A percentile compares a stretch with the other conserved stretches of the same genome.
phyloP scores from a whole-genome alignment of 2,329 filamentous ascomycete genomes.

The Nothopassalora personata region DNA sequence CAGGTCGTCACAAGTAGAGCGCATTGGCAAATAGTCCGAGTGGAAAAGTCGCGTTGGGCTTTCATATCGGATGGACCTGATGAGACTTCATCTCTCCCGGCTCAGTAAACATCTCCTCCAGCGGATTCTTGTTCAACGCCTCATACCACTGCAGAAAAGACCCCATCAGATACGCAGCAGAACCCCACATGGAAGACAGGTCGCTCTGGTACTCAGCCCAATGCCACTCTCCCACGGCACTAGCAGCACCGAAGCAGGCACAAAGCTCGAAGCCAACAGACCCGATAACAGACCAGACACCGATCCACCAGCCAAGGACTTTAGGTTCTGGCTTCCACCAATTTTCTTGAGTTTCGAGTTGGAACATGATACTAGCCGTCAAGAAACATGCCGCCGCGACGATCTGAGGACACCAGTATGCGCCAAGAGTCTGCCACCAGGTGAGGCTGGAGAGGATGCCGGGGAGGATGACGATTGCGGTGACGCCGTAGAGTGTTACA shows the following conservation, averaged over 20 bases:
- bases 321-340: slow-evolving; percentile 21
- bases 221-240: background rate
- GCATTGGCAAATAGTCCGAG: background rate
- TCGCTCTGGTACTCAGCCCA: slow-evolving; percentile 19
- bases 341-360: slow-evolving; percentile 25
- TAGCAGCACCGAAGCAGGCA: slow-evolving; percentile 10
- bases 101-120: background rate
- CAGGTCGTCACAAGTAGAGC: background rate
- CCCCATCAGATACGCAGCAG: slow-evolving; percentile 19
- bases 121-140: slow-evolving; percentile 9
- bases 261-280: slow-evolving; percentile 25
- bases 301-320: slow-evolving; percentile 28
- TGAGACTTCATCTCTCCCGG: slow-evolving; percentile 1
- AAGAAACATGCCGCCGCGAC: slow-evolving; percentile 24
- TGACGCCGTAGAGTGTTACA: slow-evolving; percentile 20
- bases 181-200: slow-evolving; percentile 23
- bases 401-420: slow-evolving; percentile 25
- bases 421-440: slow-evolving; percentile 14
- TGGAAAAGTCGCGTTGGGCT: background rate
- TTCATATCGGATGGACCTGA: background rate
- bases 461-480: slow-evolving; percentile 20
- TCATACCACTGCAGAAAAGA: slow-evolving; percentile 27
- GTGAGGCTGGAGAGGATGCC: slow-evolving; percentile 19
- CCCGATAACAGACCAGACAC: slow-evolving; percentile 20
- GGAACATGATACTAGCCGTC: slow-evolving; percentile 23